These are phyloP conservation scores for Nemania bipapillata DNA, from an alignment of 2,329 filamentous ascomycete species.

Conservation along the genomic window DNA sequence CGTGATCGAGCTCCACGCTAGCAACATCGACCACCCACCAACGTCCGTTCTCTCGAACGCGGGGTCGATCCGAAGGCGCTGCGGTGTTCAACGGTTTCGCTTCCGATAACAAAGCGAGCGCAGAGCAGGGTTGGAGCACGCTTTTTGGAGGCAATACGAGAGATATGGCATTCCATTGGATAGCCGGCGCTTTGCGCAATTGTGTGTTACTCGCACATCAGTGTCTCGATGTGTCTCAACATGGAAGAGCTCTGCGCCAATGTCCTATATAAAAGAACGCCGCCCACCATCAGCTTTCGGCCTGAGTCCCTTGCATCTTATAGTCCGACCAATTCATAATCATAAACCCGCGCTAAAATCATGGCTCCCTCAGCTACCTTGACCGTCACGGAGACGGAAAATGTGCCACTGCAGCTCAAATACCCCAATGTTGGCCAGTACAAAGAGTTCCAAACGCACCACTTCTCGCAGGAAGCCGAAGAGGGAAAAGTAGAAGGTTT, in stretches of 20 bases:
- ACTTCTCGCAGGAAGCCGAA: constrained; percentile 48
- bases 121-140: constrained; percentile 35
- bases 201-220: constrained; percentile 48
- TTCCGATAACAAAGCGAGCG: constrained; percentile 18
- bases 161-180: constrained; percentile 44
- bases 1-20: constrained; percentile 49
- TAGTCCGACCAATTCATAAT: neutral
- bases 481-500: constrained; percentile 47
- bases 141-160: constrained; percentile 13
- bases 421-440: constrained; percentile 40
- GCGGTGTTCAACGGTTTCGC: constrained; percentile 10
- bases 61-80: constrained; percentile 19
- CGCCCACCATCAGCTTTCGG: neutral
- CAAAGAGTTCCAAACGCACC: constrained; percentile 45
- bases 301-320: neutral
- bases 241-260: constrained; percentile 14
- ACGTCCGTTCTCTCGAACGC: constrained; percentile 30
- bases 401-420: constrained; percentile 39
- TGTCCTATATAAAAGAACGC: constrained; percentile 15
- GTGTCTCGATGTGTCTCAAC: constrained; percentile 23
- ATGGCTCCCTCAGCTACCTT: constrained; percentile 51
- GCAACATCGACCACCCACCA: constrained; percentile 44
- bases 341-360: constrained; percentile 11
- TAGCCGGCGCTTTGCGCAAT: constrained; percentile 45
- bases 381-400: constrained; percentile 45